These are phyloP conservation scores for Zasmidium angulare DNA, from an alignment of 2,329 filamentous ascomycete species.

Conservation along the genomic window DNA sequence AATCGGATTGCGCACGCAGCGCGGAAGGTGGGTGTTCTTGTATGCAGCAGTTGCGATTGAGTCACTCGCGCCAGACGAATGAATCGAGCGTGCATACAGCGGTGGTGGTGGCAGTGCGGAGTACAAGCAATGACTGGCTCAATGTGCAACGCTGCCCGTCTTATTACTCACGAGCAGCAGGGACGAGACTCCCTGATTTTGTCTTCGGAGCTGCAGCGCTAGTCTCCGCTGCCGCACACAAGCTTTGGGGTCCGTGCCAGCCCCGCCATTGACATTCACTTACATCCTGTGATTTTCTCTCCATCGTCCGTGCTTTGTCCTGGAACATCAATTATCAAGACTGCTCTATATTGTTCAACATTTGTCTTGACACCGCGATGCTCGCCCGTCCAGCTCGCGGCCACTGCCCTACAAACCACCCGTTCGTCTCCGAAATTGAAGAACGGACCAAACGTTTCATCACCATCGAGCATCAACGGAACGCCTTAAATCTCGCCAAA, in stretches of 20 bases:
- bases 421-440: neutral
- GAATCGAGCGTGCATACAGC: constrained; percentile 1
- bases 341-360: no score
- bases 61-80: constrained; percentile 6
- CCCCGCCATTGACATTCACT: neutral
- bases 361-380: neutral
- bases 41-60: neutral
- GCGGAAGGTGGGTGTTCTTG: neutral
- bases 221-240: neutral
- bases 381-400: neutral
- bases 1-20: neutral
- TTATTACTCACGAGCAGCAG: no score
- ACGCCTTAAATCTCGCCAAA: neutral
- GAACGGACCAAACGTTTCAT: neutral
- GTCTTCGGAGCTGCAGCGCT: neutral
- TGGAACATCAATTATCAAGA: no score
- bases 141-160: neutral
- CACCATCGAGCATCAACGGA: neutral
- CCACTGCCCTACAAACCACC: neutral
- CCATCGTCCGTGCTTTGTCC: neutral
- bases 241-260: neutral
- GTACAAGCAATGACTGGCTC: neutral
- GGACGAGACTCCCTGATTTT: neutral
- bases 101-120: neutral
- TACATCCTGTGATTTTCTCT: no score